Evolutionary conservation across 805 yeast species (phyloP).

Genomic region (Candida coleopterorum): DNA sequence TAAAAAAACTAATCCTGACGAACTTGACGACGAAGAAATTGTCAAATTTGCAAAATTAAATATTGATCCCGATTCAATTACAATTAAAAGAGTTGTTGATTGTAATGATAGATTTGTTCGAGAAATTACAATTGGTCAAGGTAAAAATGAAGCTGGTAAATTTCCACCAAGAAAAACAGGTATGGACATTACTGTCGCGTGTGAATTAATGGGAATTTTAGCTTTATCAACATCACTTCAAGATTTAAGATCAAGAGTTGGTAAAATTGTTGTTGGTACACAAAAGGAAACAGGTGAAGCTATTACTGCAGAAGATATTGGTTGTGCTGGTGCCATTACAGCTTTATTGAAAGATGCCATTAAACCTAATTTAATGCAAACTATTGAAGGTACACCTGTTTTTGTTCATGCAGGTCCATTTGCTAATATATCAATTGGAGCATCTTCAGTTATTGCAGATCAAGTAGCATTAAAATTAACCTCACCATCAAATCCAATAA

Average conservation of each 20-base stretch:
- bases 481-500: slow-evolving; percentile 40
- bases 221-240: slow-evolving; percentile 74
- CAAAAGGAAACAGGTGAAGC: slow-evolving; percentile 66
- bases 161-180: slow-evolving; percentile 84
- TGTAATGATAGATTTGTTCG: slow-evolving; percentile 89
- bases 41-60: slow-evolving; percentile 73
- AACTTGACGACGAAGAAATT: slow-evolving; percentile 73
- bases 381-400: slow-evolving; percentile 96
- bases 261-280: slow-evolving; percentile 85
- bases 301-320: slow-evolving; percentile 89
- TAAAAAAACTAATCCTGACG: slow-evolving; percentile 71
- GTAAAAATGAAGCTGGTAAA: slow-evolving; percentile 76
- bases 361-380: slow-evolving; percentile 95
- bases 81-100: slow-evolving; percentile 92
- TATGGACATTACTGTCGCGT: slow-evolving; percentile 93
- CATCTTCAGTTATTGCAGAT: slow-evolving; percentile 91
- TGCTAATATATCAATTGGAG: slow-evolving; percentile 96
- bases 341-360: slow-evolving; percentile 94
- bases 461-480: slow-evolving; percentile 87
- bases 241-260: slow-evolving; percentile 85
- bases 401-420: slow-evolving; percentile 98
- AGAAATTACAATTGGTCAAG: slow-evolving; percentile 85
- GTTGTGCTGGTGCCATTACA: slow-evolving; percentile 93
- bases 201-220: slow-evolving; percentile 93
- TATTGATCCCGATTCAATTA: slow-evolving; percentile 84